Evolutionary conservation across 2,329 filamentous ascomycete species (phyloP).

Genomic region (Lithohypha guttulata): DNA sequence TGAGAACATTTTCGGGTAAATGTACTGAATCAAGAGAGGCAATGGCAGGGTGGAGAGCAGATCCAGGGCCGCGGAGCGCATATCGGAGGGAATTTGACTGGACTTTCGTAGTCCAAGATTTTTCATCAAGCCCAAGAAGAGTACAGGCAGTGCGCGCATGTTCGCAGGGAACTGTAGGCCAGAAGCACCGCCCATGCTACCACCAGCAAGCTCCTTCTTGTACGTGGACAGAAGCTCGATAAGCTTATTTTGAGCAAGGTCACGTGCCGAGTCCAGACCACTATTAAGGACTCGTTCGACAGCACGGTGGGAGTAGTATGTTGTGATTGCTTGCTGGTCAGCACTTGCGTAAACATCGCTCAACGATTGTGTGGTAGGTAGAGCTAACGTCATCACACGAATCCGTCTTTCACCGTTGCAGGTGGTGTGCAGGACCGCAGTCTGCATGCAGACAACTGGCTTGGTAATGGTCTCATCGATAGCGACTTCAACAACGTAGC

Average conservation of each 20-base stretch:
- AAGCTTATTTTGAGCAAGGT: slow-evolving; percentile 82
- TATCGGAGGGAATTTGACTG: slow-evolving; percentile 84
- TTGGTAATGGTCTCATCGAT: slow-evolving; percentile 92
- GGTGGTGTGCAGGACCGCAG: slow-evolving; percentile 90
- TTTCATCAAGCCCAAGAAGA: slow-evolving; percentile 93
- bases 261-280: slow-evolving; percentile 80
- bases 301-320: slow-evolving; percentile 95
- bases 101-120: slow-evolving; percentile 90
- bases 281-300: slow-evolving; percentile 79
- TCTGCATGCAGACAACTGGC: slow-evolving; percentile 83
- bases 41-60: slow-evolving; percentile 87
- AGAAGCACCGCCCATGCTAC: slow-evolving; percentile 74
- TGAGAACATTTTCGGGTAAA: slow-evolving; percentile 75
- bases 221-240: slow-evolving; percentile 90
- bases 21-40: slow-evolving; percentile 84
- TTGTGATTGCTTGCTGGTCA: slow-evolving; percentile 84
- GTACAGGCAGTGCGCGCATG: slow-evolving; percentile 70
- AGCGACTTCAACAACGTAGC: slow-evolving; percentile 94
- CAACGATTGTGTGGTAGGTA: slow-evolving; percentile 84
- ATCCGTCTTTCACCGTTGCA: slow-evolving; percentile 96
- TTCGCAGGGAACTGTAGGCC: slow-evolving; percentile 92
- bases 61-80: slow-evolving; percentile 84
- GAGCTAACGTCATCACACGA: slow-evolving; percentile 80
- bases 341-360: slow-evolving; percentile 90
- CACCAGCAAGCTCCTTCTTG: slow-evolving; percentile 89